These are phyloP conservation scores for Penicillium coprophilum DNA, from an alignment of 495 filamentous ascomycete species.

Conservation along the genomic window DNA sequence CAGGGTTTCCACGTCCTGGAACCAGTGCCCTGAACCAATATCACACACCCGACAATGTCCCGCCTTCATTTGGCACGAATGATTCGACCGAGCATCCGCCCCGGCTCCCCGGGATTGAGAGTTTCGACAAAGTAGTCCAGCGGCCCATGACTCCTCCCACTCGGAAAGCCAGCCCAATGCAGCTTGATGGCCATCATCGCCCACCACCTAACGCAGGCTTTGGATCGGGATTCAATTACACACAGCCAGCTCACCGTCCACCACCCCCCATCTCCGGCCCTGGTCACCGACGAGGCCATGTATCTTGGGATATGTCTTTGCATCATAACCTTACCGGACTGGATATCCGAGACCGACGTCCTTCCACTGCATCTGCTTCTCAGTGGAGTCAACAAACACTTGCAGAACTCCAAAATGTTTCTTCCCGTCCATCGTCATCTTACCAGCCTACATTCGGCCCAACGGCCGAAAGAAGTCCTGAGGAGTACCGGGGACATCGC, in stretches of 20 bases:
- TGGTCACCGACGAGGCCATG: constrained; percentile 60
- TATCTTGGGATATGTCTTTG: constrained; percentile 74
- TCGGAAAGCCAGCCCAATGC: constrained; percentile 66
- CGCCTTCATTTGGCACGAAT: constrained; percentile 50
- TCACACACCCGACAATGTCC: constrained; percentile 60
- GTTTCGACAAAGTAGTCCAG: constrained; percentile 69
- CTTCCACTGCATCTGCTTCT: constrained; percentile 53
- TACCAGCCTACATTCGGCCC: constrained; percentile 40
- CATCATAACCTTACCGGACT: constrained; percentile 73
- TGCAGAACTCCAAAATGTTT: constrained; percentile 42
- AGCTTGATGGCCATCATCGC: constrained; percentile 54
- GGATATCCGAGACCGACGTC: constrained; percentile 58
- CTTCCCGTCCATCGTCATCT: constrained; percentile 43
- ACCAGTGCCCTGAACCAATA: constrained; percentile 60
- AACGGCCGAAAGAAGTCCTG: constrained; percentile 30
- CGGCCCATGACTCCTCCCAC: constrained; percentile 62
- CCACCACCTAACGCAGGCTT: constrained; percentile 35
- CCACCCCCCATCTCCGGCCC: constrained; percentile 49
- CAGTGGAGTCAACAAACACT: constrained; percentile 53
- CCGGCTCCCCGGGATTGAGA: constrained; percentile 84
- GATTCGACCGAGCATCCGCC: constrained; percentile 51
- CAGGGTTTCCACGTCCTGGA: constrained; percentile 55
- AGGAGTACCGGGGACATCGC: constrained; percentile 34
- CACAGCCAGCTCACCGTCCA: constrained; percentile 47
- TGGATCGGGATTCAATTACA: constrained; percentile 45